A percentile compares a stretch with the other conserved stretches of the same genome.
phyloP scores from a whole-genome alignment of 192 early-diverging fungal genomes.

The Backusella mclennaniae region DNA sequence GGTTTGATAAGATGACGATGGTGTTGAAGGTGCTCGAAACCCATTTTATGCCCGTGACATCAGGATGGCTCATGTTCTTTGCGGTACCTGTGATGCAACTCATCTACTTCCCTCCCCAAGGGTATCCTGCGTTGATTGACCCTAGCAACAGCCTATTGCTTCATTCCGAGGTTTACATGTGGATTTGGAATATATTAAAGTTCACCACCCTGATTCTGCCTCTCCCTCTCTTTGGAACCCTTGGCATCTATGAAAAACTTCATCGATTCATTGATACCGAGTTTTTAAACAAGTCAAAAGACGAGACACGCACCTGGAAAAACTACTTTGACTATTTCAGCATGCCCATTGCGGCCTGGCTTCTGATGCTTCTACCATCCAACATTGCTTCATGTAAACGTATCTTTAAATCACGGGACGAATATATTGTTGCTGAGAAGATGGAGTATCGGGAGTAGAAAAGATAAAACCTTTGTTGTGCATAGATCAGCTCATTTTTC shows the following conservation, averaged over 20 bases:
- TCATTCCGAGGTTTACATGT: constrained; percentile 35
- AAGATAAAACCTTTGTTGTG: background rate
- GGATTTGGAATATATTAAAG: constrained; percentile 39
- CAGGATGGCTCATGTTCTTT: constrained; percentile 53
- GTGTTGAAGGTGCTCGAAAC: constrained; percentile 49
- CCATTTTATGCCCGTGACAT: constrained; percentile 45
- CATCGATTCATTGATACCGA: constrained; percentile 41
- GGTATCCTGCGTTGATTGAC: constrained; percentile 13
- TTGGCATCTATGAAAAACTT: constrained; percentile 44
- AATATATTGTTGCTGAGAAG: constrained; percentile 44
- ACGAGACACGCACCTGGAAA: constrained; percentile 32
- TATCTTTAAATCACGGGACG: constrained; percentile 32
- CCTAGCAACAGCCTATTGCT: constrained; percentile 38
- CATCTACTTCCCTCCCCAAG: constrained; percentile 31
- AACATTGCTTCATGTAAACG: constrained; percentile 43
- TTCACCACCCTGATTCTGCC: constrained; percentile 40
- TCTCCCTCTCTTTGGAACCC: constrained; percentile 43
- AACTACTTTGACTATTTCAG: constrained; percentile 41
- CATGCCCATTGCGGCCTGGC: constrained; percentile 45
- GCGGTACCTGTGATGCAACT: constrained; percentile 50
- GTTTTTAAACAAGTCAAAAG: constrained; percentile 30
- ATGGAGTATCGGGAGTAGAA: constrained; percentile 20
- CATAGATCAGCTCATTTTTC: background rate
- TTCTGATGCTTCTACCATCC: constrained; percentile 49
- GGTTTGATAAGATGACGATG: constrained; percentile 39